Conservation (phyloP, 352 stramenopile genomes). For the Globisporangium spiculum region DNA sequence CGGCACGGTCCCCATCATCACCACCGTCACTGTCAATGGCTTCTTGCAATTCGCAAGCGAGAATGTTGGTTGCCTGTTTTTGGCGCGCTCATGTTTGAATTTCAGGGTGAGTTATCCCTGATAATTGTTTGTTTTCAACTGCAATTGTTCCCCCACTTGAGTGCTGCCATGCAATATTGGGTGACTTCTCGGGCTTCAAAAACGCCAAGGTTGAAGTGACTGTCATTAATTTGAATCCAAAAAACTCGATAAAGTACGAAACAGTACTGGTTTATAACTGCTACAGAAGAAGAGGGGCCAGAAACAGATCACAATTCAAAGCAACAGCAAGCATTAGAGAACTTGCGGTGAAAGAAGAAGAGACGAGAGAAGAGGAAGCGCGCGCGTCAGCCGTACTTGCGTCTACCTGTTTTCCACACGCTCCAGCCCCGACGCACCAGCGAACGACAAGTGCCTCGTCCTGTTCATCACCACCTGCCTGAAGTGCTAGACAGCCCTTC, state of each 20-base stretch:
- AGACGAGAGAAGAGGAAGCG: background rate
- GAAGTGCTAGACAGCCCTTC: background rate
- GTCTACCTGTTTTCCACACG: background rate
- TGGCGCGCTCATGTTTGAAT: slow-evolving; percentile 12
- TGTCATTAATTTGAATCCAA: background rate
- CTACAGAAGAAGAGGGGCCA: background rate
- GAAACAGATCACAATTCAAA: background rate
- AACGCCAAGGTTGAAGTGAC: background rate
- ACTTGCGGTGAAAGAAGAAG: slow-evolving; percentile 6
- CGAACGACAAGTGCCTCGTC: background rate
- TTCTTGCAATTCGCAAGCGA: slow-evolving; percentile 4
- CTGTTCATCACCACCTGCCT: background rate
- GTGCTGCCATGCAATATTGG: background rate
- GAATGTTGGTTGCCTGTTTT: slow-evolving; percentile 15
- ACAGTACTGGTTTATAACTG: background rate
- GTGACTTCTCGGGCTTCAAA: background rate
- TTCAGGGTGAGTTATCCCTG: background rate
- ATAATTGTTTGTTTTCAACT: background rate
- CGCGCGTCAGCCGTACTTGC: background rate
- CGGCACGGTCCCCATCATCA: background rate
- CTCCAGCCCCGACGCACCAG: background rate
- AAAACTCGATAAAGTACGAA: slow-evolving; percentile 10
- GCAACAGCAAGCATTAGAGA: background rate
- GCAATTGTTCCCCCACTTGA: background rate
- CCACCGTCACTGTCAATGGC: background rate